Evolutionary conservation across 2,329 filamentous ascomycete genomes (phyloP), one percentile per base, ranked within the genome.

Genomic region (Aspergillus phoenicis): DNA sequence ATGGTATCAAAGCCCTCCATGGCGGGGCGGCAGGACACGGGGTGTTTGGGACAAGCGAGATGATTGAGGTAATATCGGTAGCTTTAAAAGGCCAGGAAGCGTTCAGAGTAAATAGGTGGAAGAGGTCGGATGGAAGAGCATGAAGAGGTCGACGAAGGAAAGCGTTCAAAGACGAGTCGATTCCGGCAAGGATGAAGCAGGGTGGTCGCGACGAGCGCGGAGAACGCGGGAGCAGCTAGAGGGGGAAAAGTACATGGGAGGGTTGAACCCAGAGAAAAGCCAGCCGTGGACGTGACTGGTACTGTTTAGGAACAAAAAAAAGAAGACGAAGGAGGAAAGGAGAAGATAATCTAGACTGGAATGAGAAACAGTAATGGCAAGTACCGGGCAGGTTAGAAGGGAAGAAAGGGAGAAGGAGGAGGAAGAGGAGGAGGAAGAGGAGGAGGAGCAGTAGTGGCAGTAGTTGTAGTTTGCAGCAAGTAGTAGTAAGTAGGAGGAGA

Each of bases 1-100:
- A 84, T 82, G 66, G 83, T 83, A 73, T 87, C 84, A 76, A 84
- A 87, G 73, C 83, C 81, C 70, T 86, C 84, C 80, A 82, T 82
- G 63, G 68, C 72, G 52, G 59, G 52, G 33, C 33, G 43, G 56
- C 45, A 52, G 30, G 57, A 38, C 22, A 49, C 28, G 22, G 59
- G 20, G 22, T 38, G 43, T 30, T 49, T 26, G 57, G 47, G 51
- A 20, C 15, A 28, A 15, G 7, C 38, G 48, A 15, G 17, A 36
- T n/a, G 22, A 30, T 26, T 30, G 22, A 48, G 49, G 26, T 28
- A 17, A 30, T 17, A 33, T 55, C 28, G 10, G 28, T 11, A 11
- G 10, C 20, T 52, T 30, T 15, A 39, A n/a, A 15, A 24, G 13
- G 38, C 17, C 30, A 26, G 41, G n/a, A 36, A 59, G 43, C 17